These are phyloP conservation scores for Pontederia crassipes DNA, from an alignment of 176 grass and related monocot species.

Conservation along the genomic window DNA sequence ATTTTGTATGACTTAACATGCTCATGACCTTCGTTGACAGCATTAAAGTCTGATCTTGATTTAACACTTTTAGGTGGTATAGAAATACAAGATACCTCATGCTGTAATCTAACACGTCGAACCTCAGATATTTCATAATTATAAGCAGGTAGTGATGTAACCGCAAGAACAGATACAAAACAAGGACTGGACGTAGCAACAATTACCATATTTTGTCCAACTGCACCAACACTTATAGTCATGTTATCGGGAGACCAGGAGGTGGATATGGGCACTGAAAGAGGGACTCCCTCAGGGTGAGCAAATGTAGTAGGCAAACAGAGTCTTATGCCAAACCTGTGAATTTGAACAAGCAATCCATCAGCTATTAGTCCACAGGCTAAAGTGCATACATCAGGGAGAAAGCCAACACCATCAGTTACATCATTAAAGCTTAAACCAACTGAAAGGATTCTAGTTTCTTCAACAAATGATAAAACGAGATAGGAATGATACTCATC, in stretches of 20 bases:
- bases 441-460: slow-evolving; percentile 93
- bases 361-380: slow-evolving; percentile 84
- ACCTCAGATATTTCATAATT: slow-evolving; percentile 63
- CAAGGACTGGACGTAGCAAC: slow-evolving; percentile 94
- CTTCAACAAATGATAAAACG: slow-evolving; percentile 93
- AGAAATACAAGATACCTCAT: slow-evolving; percentile 94
- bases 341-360: slow-evolving; percentile 84
- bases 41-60: slow-evolving; percentile 21
- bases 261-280: slow-evolving; percentile 49
- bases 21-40: slow-evolving; percentile 18
- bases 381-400: slow-evolving; percentile 84
- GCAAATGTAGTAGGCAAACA: slow-evolving; percentile 78
- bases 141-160: slow-evolving; percentile 51
- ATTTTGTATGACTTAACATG: slow-evolving; percentile 22
- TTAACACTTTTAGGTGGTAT: slow-evolving; percentile 37
- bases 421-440: slow-evolving; percentile 96
- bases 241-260: slow-evolving; percentile 63
- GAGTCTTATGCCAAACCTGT: slow-evolving; percentile 72
- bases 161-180: slow-evolving; percentile 58
- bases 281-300: slow-evolving; percentile 59
- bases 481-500: slow-evolving; percentile 92
- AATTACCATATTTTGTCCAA: slow-evolving; percentile 69
- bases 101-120: slow-evolving; percentile 51
- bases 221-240: slow-evolving; percentile 79
- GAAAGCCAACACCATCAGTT: slow-evolving; percentile 80